Percentiles rank a stretch among this genome's conserved stretches.
Conservation (phyloP, 805 yeast genomes). For the Candida tallmaniae region DNA sequence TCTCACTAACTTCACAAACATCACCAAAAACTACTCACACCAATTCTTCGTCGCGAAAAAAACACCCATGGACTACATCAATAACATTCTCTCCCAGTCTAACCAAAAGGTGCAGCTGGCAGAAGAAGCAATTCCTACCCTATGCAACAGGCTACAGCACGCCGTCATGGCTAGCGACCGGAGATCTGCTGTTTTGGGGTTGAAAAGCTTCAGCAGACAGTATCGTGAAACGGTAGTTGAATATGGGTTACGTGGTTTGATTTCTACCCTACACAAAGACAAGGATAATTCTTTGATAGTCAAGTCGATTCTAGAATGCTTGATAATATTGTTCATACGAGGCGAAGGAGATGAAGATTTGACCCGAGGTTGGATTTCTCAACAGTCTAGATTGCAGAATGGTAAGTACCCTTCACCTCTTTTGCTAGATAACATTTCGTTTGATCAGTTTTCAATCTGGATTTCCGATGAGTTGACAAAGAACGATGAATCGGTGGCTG, state of each 20-base stretch:
- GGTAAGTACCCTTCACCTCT: conserved; percentile 79
- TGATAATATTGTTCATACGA: conserved; percentile 74
- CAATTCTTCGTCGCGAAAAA: not conserved
- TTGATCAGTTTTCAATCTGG: conserved; percentile 90
- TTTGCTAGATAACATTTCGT: conserved; percentile 47
- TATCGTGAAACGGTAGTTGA: conserved; percentile 89
- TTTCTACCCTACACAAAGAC: conserved; percentile 63
- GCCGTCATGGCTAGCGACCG: conserved; percentile 80
- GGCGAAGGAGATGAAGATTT: conserved; percentile 58
- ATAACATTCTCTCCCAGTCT: conserved; percentile 30
- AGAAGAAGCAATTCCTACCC: conserved; percentile 80
- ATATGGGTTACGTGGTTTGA: conserved; percentile 71
- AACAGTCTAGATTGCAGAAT: conserved; percentile 66
- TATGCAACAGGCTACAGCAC: conserved; percentile 83
- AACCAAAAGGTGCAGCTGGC: conserved; percentile 42
- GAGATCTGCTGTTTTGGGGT: conserved; percentile 83
- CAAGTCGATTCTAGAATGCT: conserved; percentile 79
- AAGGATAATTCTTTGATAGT: conserved; percentile 64
- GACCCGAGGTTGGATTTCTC: conserved; percentile 68
- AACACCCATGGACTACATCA: conserved; percentile 32
- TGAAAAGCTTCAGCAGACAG: conserved; percentile 84
- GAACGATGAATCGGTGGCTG: conserved; percentile 23
- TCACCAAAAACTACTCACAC: too few relatives aligned
- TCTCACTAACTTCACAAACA: too few relatives aligned
- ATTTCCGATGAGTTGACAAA: conserved; percentile 90